phyloP scores from a whole-genome alignment of 306 rosid genomes.

The Prunus fruticosa region DNA sequence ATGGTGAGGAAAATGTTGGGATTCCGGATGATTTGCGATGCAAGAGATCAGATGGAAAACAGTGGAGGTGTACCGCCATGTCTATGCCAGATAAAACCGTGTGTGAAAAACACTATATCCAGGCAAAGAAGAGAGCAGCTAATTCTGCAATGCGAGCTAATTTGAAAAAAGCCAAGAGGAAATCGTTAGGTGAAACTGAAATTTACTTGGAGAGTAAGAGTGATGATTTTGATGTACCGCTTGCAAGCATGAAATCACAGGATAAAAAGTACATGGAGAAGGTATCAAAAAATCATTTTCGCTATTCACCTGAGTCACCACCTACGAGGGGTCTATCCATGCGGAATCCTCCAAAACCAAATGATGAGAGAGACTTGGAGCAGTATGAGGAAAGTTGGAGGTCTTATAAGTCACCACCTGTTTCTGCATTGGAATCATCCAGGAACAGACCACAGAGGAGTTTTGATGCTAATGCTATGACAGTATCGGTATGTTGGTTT shows the following conservation, averaged over 20 bases:
- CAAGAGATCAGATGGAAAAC: constrained; percentile 97
- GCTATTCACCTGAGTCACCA: constrained; percentile 50
- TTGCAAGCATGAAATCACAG: constrained; percentile 33
- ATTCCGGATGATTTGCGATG: constrained; percentile 94
- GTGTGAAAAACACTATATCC: constrained; percentile 96
- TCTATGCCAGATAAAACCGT: constrained; percentile 99
- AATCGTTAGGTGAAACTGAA: constrained; percentile 61
- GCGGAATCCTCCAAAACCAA: constrained; percentile 23
- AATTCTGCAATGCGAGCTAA: constrained; percentile 97
- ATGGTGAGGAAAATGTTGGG: constrained; percentile 67
- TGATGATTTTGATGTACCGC: constrained; percentile 65
- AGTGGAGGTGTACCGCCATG: constrained; percentile 96
- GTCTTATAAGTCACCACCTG: constrained; percentile 44
- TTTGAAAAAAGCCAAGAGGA: constrained; percentile 84
- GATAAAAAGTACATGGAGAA: constrained; percentile 52
- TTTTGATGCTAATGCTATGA: constrained; percentile 63
- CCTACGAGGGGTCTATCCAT: constrained; percentile 31
- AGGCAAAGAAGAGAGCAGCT: constrained; percentile 96
- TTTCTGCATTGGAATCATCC: constrained; percentile 51
- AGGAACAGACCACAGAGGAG: constrained; percentile 51
- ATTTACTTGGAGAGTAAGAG: constrained; percentile 64
- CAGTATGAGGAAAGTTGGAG: constrained; percentile 63
- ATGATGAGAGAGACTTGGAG: constrained; percentile 41
- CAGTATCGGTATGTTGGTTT: constrained; percentile 37
- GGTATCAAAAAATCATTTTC: constrained; percentile 63